phyloP scores from a whole-genome alignment of 257 asterid genomes.

The Datura wrightii region DNA sequence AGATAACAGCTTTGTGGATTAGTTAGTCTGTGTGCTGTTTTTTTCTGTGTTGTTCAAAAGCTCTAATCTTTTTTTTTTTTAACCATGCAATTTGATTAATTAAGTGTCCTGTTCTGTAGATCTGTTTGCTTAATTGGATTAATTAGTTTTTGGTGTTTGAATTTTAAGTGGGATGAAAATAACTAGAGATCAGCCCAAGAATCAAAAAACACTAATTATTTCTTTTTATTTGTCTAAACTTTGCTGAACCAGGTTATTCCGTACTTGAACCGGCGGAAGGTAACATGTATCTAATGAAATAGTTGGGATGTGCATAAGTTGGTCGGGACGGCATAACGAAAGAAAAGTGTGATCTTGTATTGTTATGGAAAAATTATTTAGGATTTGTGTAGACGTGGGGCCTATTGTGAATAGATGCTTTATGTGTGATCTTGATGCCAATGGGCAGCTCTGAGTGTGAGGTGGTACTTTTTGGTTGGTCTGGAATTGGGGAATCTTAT shows the following conservation, averaged over 20 bases:
- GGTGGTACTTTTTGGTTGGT: conserved; percentile 42
- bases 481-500: conserved; percentile 47
- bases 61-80: neutral
- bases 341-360: neutral
- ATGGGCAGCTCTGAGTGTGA: conserved; percentile 41
- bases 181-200: neutral
- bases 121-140: conserved; percentile 16
- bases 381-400: conserved; percentile 57
- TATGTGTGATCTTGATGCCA: conserved; percentile 48
- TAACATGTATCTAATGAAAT: neutral
- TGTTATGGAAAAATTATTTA: conserved; percentile 37
- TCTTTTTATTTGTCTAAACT: neutral
- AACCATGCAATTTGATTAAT: neutral
- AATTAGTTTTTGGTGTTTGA: conserved; percentile 38
- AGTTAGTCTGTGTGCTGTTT: neutral
- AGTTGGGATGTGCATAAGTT: neutral
- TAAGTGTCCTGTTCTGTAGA: neutral
- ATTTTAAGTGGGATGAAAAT: conserved; percentile 7
- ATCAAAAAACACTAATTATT: neutral
- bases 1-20: neutral
- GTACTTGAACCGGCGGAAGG: neutral
- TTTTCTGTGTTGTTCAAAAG: neutral
- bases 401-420: conserved; percentile 54
- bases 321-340: fast-evolving
- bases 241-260: neutral